Conservation (phyloP, 352 stramenopile genomes). For the Pythium aphanidermatum region DNA sequence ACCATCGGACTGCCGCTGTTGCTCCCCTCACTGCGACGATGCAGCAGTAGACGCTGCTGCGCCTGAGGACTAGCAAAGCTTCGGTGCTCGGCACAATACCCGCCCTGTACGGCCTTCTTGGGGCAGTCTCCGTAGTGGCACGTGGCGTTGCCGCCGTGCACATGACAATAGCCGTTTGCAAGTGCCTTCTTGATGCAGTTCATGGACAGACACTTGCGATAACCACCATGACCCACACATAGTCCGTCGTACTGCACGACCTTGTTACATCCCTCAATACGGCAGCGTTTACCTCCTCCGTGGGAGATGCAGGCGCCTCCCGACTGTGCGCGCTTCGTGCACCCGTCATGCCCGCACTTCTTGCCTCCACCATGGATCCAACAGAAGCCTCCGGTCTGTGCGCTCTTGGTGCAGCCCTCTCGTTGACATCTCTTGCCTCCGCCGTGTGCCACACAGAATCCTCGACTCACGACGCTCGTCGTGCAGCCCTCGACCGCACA, state of each 20-base stretch:
- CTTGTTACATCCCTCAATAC: slow-evolving; percentile 47
- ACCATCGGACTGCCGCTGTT: slow-evolving; percentile 1
- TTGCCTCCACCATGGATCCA: slow-evolving; percentile 51
- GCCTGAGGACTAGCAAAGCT: slow-evolving; percentile 1
- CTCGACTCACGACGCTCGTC: slow-evolving; percentile 48
- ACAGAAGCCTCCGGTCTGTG: slow-evolving; percentile 44
- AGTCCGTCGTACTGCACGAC: slow-evolving; percentile 59
- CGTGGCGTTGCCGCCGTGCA: slow-evolving; percentile 38
- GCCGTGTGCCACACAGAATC: slow-evolving; percentile 55
- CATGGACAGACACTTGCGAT: slow-evolving; percentile 39
- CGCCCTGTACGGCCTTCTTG: slow-evolving; percentile 34
- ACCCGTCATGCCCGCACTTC: slow-evolving; percentile 34
- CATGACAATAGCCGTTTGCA: slow-evolving; percentile 37
- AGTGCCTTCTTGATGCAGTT: slow-evolving; percentile 42
- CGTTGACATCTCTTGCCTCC: slow-evolving; percentile 52
- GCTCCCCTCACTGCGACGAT: neutral
- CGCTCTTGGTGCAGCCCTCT: slow-evolving; percentile 41
- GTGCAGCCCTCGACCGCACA: slow-evolving; percentile 41
- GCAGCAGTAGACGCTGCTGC: neutral
- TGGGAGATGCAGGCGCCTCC: slow-evolving; percentile 39
- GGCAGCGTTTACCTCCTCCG: slow-evolving; percentile 45
- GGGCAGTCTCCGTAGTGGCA: slow-evolving; percentile 23
- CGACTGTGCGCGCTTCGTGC: slow-evolving; percentile 34
- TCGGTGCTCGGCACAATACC: slow-evolving; percentile 32
- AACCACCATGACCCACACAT: slow-evolving; percentile 48